Conservation (phyloP, 1,284 basidiomycete species). For the Cutaneotrichosporon cutaneum region DNA sequence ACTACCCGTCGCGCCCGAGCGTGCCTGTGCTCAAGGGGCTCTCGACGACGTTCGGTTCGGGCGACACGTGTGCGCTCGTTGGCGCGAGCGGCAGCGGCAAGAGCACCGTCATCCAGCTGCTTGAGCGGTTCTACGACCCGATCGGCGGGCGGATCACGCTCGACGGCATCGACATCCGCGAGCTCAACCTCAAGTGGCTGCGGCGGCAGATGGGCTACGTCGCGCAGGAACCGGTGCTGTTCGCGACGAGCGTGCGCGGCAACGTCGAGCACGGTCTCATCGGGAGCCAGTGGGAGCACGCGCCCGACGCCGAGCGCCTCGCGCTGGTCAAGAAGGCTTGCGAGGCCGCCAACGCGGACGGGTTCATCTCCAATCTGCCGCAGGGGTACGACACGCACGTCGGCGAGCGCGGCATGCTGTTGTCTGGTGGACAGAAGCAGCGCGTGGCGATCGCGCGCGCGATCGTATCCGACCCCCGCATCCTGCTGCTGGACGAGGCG, state of each 20-base stretch:
- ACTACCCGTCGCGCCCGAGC: slow-evolving; percentile 83
- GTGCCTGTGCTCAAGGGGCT: slow-evolving; percentile 78
- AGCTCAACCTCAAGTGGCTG: slow-evolving; percentile 83
- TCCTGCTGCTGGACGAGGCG: slow-evolving; percentile 58
- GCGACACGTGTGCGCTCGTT: slow-evolving; percentile 78
- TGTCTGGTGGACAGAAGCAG: slow-evolving; percentile 93
- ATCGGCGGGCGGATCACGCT: slow-evolving; percentile 68
- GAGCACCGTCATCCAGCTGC: slow-evolving; percentile 67
- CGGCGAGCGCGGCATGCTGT: slow-evolving; percentile 85
- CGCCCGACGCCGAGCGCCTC: slow-evolving; percentile 72
- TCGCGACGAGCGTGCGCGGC: slow-evolving; percentile 70
- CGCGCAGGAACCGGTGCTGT: slow-evolving; percentile 83
- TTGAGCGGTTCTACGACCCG: slow-evolving; percentile 89
- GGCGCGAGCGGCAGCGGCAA: slow-evolving; percentile 90
- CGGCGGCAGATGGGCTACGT: slow-evolving; percentile 84
- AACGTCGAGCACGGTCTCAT: slow-evolving; percentile 92
- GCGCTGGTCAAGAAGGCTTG: slow-evolving; percentile 82
- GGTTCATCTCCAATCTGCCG: slow-evolving; percentile 80
- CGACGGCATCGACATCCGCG: slow-evolving; percentile 73
- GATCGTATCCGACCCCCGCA: slow-evolving; percentile 79
- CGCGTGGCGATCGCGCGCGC: slow-evolving; percentile 88
- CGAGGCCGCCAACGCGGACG: slow-evolving; percentile 85
- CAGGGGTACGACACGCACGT: slow-evolving; percentile 86
- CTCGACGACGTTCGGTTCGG: slow-evolving; percentile 52
- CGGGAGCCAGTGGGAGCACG: slow-evolving; percentile 65